These are phyloP conservation scores for Catharanthus roseus DNA, from an alignment of 257 asterid genomes.

Conservation along the genomic window DNA sequence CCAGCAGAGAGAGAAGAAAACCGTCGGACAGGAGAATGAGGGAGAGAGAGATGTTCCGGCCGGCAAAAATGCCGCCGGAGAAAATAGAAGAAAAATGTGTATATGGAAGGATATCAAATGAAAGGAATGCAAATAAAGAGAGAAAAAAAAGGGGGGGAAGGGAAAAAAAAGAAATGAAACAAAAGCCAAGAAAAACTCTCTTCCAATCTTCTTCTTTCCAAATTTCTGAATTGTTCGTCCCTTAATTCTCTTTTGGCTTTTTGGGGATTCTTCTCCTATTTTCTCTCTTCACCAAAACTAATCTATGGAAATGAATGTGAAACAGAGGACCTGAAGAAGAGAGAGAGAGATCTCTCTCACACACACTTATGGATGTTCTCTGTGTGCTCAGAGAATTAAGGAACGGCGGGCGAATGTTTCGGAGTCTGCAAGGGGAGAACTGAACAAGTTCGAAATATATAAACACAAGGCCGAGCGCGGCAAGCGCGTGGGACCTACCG, in stretches of 20 bases:
- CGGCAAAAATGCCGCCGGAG: constrained; percentile 40
- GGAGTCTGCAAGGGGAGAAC: neutral
- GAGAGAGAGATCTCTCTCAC: neutral
- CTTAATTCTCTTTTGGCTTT: neutral
- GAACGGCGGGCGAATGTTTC: neutral
- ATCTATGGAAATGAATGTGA: neutral
- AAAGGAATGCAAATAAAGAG: neutral
- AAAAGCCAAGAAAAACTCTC: neutral
- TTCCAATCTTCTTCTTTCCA: neutral
- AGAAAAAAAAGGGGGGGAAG: neutral
- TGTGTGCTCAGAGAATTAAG: neutral
- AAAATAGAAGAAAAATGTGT: neutral
- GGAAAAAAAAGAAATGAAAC: neutral
- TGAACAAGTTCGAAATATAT: neutral
- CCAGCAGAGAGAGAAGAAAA: neutral
- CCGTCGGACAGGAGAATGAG: neutral
- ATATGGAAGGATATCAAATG: neutral
- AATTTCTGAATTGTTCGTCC: neutral
- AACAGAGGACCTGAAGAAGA: neutral
- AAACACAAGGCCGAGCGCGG: neutral
- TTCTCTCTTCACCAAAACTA: neutral
- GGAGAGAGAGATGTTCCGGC: constrained; percentile 30
- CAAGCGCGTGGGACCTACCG: neutral
- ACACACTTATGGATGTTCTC: neutral
- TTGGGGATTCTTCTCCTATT: neutral